A percentile compares a stretch with the other conserved stretches of the same genome.
Conservation (phyloP, 129 eudicot species). For the Flaveria brownii region DNA sequence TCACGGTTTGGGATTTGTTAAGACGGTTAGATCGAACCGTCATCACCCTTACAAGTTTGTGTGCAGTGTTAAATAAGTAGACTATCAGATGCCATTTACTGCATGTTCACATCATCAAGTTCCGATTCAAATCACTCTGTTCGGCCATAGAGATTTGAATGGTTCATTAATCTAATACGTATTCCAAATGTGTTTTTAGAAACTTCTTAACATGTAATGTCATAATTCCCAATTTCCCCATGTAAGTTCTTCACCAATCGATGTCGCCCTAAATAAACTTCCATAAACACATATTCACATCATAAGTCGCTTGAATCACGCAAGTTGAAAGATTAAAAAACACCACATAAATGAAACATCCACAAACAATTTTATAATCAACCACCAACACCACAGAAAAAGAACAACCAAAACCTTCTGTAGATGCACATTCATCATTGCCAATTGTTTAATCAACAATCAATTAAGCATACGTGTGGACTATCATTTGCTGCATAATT, state of each 20-base stretch:
- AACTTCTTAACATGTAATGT: not conserved
- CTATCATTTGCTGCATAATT: constrained; percentile 24
- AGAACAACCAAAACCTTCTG: constrained; percentile 36
- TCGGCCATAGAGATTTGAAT: too few relatives aligned
- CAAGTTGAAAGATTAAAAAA: constrained; percentile 28
- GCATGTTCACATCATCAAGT: too few relatives aligned
- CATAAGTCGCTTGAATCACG: not conserved
- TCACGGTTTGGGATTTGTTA: too few relatives aligned
- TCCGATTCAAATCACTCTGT: too few relatives aligned
- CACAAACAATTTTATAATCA: constrained; percentile 9
- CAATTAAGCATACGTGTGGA: constrained; percentile 31
- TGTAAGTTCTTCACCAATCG: constrained; percentile 14
- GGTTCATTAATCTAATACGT: constrained; percentile 15
- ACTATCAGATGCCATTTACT: too few relatives aligned
- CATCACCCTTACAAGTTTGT: too few relatives aligned
- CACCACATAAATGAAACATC: not conserved
- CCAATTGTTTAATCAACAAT: constrained; percentile 25
- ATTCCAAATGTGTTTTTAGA: constrained; percentile 21
- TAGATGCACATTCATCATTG: constrained; percentile 38
- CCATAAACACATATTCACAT: not conserved
- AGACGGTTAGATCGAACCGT: too few relatives aligned
- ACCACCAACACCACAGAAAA: constrained; percentile 41
- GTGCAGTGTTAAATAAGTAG: too few relatives aligned
- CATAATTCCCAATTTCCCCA: constrained; percentile 1
- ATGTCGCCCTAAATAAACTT: not conserved